phyloP scores from a whole-genome alignment of 106 monocot genomes.

The Acorus calamus region DNA sequence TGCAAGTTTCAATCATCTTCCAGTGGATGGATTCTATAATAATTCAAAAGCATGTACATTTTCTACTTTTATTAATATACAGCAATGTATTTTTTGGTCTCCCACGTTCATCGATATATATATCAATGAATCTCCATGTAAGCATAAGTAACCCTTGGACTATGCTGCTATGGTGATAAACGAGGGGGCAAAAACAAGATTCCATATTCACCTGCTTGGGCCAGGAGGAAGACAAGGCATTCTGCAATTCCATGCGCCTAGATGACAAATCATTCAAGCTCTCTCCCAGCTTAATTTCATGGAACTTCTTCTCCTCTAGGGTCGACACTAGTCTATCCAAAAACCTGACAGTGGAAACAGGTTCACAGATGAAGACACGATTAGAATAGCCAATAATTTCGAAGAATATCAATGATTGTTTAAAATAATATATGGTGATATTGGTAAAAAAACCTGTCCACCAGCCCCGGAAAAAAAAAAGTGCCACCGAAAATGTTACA shows the following conservation, averaged over 20 bases:
- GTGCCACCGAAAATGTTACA: background rate
- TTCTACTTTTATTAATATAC: no score
- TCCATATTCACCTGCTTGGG: conserved; percentile 72
- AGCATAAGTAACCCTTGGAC: background rate
- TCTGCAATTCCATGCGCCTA: conserved; percentile 87
- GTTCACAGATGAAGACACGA: background rate
- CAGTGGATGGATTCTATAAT: no score
- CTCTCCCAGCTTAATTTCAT: conserved; percentile 74
- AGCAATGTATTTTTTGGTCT: no score
- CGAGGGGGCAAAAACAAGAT: background rate
- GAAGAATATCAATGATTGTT: background rate
- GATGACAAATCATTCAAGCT: conserved; percentile 68
- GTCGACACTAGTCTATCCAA: conserved; percentile 77
- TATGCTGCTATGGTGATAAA: no score
- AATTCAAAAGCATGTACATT: no score
- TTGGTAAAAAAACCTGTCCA: no score
- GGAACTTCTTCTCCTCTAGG: conserved; percentile 83
- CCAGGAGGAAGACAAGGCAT: conserved; percentile 81
- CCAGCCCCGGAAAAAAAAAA: no score
- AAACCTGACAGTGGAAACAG: conserved; percentile 30
- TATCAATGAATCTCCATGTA: no score
- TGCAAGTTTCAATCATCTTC: no score
- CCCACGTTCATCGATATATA: no score
- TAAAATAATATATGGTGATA: no score
- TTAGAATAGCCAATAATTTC: background rate